Base-by-base conservation (phyloP, 306 rosid species). In the Vigna mungo region DNA sequence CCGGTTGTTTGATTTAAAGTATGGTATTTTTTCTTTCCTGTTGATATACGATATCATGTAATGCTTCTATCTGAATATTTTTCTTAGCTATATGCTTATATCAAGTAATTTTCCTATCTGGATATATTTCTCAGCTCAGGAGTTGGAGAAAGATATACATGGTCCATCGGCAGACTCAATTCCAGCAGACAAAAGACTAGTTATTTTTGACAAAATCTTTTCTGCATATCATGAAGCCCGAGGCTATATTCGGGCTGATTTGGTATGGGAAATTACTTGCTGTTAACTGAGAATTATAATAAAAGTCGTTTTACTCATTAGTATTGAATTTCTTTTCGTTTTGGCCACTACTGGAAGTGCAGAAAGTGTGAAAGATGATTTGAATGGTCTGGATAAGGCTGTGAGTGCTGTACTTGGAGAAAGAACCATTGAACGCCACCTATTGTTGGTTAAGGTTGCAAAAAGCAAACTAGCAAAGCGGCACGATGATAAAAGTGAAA, bases 321-420 rank as follows among this genome's bases (percentile, higher is more conserved):
- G 16, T 52, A 72, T 74, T 71, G 34, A 71, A 70, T 41, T 71
- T 56, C 61, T 77, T 51, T 80, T 68, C 63, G 49, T 85, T 86
- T 18, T 82, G 92, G 92, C 84, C 79, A 89, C 92, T 63, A 88
- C 99, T 72, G 93, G 97, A 81, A 89, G 85, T 79, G 84, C 96
- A 17, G 99, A 95, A 84, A 92, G 83, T 15, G 94, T 86, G 55
- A 95, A 95, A 82, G 98, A 92, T 82, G 97, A 95, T 78, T 84
- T 95, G 64, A 88, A 90, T 87, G 99, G 99, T 69, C 99, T 95
- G 32, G 97, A 95, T 83, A 95, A 90, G 89, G 99, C 99, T 75
- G 97, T 95, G 67, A 82, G 96, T 86, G 97, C 97, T 52, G 90
- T 95, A 52, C 79, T 95, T 70, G 97, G 96, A 74, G 94, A 92